A percentile compares a stretch with the other conserved stretches of the same genome.
Evolutionary conservation across 164 flowering plant species (phyloP).

Genomic region (Warburgia ugandensis): DNA sequence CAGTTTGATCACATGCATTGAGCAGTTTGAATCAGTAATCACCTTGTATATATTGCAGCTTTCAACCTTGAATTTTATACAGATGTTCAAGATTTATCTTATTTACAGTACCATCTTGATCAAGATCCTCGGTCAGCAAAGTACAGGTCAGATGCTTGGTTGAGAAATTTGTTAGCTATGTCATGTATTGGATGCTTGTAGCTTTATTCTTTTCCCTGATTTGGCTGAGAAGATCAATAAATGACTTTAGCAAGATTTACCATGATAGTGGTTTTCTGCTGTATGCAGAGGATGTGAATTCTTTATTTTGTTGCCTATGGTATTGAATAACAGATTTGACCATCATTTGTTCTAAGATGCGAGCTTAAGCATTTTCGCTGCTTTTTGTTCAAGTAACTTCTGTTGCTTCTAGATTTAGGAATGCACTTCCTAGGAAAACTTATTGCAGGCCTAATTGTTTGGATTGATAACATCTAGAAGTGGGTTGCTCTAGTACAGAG

Average conservation of each 20-base stretch:
- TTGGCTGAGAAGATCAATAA: neutral
- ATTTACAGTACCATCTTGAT: conserved; percentile 65
- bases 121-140: conserved; percentile 85
- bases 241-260: no score
- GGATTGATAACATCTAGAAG: no score
- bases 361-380: no score
- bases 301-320: neutral
- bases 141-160: conserved; percentile 48
- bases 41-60: conserved; percentile 39
- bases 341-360: no score
- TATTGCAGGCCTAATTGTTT: no score
- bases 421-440: no score
- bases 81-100: conserved; percentile 83
- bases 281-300: neutral
- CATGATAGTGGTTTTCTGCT: no score
- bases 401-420: no score
- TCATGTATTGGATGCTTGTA: neutral
- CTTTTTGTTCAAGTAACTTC: no score
- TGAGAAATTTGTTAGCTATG: neutral
- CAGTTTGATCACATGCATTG: no score
- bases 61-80: conserved; percentile 91
- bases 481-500: no score
- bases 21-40: neutral
- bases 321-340: conserved; percentile 2
- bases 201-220: neutral